Conservation (phyloP, 768 basidiomycete genomes). For the Postia placenta region DNA sequence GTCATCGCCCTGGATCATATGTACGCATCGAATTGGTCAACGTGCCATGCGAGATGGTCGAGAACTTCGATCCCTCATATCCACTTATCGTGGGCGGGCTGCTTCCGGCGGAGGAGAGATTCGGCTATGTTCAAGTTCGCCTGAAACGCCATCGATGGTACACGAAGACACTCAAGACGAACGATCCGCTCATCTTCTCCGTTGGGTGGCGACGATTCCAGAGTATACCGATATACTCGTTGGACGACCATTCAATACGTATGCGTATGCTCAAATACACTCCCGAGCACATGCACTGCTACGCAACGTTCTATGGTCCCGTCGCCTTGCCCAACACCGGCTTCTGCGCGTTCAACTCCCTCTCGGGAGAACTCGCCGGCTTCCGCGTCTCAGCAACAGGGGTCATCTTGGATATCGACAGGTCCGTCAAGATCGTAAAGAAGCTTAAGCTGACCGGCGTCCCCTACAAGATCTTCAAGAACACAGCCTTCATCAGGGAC, state of each 20-base stretch:
- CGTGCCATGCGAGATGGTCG: slow-evolving; percentile 88
- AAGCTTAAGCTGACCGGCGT: slow-evolving; percentile 95
- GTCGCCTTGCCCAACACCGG: slow-evolving; percentile 89
- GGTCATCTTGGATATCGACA: slow-evolving; percentile 90
- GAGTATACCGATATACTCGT: slow-evolving; percentile 87
- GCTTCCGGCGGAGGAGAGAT: slow-evolving; percentile 82
- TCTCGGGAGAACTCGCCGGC: slow-evolving; percentile 56
- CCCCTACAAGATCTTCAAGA: slow-evolving; percentile 98
- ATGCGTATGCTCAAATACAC: slow-evolving; percentile 99
- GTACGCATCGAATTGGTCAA: slow-evolving; percentile 83
- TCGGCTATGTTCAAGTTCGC: slow-evolving; percentile 91
- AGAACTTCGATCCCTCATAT: slow-evolving; percentile 87
- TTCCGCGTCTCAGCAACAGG: slow-evolving; percentile 94
- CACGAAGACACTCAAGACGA: slow-evolving; percentile 86
- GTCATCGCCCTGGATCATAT: slow-evolving; percentile 85
- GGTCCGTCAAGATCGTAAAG: slow-evolving; percentile 93
- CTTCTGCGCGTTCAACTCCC: slow-evolving; percentile 93
- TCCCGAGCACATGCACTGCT: slow-evolving; percentile 99
- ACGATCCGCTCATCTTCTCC: slow-evolving; percentile 93
- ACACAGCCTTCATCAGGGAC: slow-evolving; percentile 95
- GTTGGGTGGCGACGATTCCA: slow-evolving; percentile 99
- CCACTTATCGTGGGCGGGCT: slow-evolving; percentile 93
- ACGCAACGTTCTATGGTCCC: slow-evolving; percentile 95
- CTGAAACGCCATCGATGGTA: slow-evolving; percentile 98
- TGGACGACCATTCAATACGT: slow-evolving; percentile 96